Evolutionary conservation across 2,329 filamentous ascomycete species (phyloP).

Genomic region (Ceratocystis papillata): DNA sequence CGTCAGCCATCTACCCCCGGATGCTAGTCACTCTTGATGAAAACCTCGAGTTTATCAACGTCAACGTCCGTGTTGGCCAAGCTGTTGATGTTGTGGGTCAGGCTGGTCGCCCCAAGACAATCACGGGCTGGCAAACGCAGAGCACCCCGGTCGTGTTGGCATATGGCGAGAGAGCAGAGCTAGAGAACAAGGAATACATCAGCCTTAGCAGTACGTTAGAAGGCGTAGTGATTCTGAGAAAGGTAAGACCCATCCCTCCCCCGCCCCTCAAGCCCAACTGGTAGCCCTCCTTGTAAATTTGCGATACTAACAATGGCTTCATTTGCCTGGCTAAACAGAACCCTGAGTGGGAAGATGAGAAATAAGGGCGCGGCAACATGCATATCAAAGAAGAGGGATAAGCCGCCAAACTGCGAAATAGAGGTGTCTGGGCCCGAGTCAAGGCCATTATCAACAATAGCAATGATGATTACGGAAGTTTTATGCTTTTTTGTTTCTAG

Average conservation of each 20-base stretch:
- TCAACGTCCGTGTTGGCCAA: slow-evolving; percentile 94
- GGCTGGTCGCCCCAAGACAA: slow-evolving; percentile 94
- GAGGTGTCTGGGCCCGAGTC: slow-evolving; percentile 17
- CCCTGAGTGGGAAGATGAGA: slow-evolving; percentile 23
- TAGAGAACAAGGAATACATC: slow-evolving; percentile 96
- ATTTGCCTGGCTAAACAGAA: slow-evolving; percentile 13
- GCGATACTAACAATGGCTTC: not conserved
- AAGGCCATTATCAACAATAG: slow-evolving; percentile 22
- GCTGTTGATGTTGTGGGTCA: slow-evolving; percentile 97
- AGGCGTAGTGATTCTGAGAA: slow-evolving; percentile 89
- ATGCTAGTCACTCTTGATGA: slow-evolving; percentile 96
- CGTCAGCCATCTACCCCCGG: slow-evolving; percentile 90
- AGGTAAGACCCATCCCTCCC: slow-evolving; percentile 50
- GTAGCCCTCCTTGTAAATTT: not conserved
- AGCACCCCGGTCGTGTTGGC: slow-evolving; percentile 92
- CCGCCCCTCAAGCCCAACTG: not conserved
- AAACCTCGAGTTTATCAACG: slow-evolving; percentile 81
- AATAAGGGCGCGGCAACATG: slow-evolving; percentile 12
- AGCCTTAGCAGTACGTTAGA: slow-evolving; percentile 84
- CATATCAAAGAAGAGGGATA: not conserved
- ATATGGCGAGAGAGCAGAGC: slow-evolving; percentile 89
- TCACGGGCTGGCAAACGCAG: slow-evolving; percentile 98
- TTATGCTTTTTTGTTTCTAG: not conserved
- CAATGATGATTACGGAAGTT: slow-evolving; percentile 19
- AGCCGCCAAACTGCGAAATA: not conserved